These are phyloP conservation scores for Zizania latifolia DNA, from an alignment of 176 grass and related monocot species.

Conservation along the genomic window DNA sequence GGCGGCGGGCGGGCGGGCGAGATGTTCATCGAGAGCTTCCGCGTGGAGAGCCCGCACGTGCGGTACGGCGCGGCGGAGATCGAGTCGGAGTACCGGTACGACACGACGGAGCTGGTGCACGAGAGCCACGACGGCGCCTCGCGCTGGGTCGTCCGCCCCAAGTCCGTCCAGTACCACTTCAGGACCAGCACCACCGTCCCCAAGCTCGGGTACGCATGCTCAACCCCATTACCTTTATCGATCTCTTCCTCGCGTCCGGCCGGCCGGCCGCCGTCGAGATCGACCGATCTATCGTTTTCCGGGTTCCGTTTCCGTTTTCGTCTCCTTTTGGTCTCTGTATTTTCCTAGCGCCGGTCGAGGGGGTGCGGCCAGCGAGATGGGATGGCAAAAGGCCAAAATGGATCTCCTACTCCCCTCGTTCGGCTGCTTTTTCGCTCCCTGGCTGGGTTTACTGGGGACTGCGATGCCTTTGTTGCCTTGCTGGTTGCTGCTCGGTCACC, in stretches of 20 bases:
- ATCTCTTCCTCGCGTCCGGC: no score
- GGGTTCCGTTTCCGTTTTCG: not conserved
- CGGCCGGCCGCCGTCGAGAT: no score
- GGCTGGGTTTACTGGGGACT: no score
- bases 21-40: slow-evolving; percentile 97
- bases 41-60: slow-evolving; percentile 86
- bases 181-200: slow-evolving; percentile 64
- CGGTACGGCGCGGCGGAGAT: slow-evolving; percentile 66
- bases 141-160: slow-evolving; percentile 76
- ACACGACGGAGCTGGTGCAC: slow-evolving; percentile 91
- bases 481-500: not conserved
- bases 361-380: not conserved
- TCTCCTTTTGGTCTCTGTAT: not conserved
- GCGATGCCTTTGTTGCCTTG: not conserved
- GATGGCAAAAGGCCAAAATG: not conserved
- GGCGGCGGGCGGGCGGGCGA: not conserved
- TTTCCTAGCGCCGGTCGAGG: not conserved
- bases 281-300: not conserved
- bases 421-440: no score
- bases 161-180: slow-evolving; percentile 83
- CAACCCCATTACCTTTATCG: not conserved
- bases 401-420: no score
- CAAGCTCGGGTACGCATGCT: slow-evolving; percentile 64
- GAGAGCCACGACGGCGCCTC: slow-evolving; percentile 68
- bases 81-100: slow-evolving; percentile 86